Percentiles rank a stretch among this genome's conserved stretches.
Conservation (phyloP, 2,329 filamentous ascomycete genomes). For the Fusarium domesticum region DNA sequence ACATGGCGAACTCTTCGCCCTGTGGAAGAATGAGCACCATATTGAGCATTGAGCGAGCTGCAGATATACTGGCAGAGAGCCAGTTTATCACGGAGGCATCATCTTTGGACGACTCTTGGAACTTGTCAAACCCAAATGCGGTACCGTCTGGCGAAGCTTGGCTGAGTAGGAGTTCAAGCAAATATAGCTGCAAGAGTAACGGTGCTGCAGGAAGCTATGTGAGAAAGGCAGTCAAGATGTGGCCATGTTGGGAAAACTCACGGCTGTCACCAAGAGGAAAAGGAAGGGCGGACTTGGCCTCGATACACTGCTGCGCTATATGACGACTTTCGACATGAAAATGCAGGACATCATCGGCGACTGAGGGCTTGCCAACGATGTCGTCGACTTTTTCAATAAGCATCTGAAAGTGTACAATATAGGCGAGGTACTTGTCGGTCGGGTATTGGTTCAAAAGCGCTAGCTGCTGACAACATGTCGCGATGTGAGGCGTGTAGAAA, state of each 20-base stretch:
- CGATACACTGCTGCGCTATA: conserved; percentile 5
- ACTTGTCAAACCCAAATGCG: conserved; percentile 27
- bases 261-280: conserved; percentile 32
- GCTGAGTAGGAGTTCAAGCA: conserved; percentile 29
- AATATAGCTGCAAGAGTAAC: conserved; percentile 26
- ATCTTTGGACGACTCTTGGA: conserved; percentile 9
- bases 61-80: conserved; percentile 31
- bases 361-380: conserved; percentile 2
- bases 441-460: conserved; percentile 8
- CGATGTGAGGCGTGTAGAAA: conserved; percentile 22
- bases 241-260: conserved; percentile 12
- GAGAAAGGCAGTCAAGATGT: rapidly evolving
- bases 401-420: conserved; percentile 25
- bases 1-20: conserved; percentile 26
- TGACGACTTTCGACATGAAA: conserved; percentile 10
- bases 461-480: conserved; percentile 25
- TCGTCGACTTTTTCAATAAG: conserved; percentile 29
- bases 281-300: conserved; percentile 19
- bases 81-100: conserved; percentile 20
- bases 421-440: conserved; percentile 26
- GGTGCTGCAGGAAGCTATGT: conserved; percentile 8
- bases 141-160: conserved; percentile 26
- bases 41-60: conserved; percentile 24
- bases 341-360: not conserved
- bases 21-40: conserved; percentile 23